Evolutionary conservation across 225 moss, liverwort and hornwort species (phyloP), one percentile per base, ranked within the genome.

Genomic region (Thuidium tamariscinum): DNA sequence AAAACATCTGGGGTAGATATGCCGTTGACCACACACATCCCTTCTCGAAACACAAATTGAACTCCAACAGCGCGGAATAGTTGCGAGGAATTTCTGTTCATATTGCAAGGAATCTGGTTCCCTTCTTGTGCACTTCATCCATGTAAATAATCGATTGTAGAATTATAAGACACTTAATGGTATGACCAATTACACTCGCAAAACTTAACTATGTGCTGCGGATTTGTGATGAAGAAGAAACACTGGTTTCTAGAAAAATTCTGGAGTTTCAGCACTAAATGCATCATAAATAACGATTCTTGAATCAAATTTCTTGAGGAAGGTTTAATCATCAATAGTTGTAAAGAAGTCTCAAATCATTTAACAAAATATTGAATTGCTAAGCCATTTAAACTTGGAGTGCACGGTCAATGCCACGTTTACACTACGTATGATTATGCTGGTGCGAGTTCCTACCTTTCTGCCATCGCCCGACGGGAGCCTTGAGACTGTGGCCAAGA

Each of bases 391-490:
- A 15, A 46, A 23, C n/a, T 60, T 23, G 17, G 25, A 73, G 60
- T 17, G n/a, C 16, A 48, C 14, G 13, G 29, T 62, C 37, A 62
- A 36, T 62, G 49, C 6, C 62, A 27, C 16, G 8, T 36, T 74
- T 26, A 62, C 62, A 46, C 13, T 13, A 60, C 26, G 16, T 32
- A 19, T 14, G 19, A 74, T 68, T 70, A 66, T 26, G 64, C 76
- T 34, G 34, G 13, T 84, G 51, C 39, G 21, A 64, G 11, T 34
- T 63, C 91, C 54, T 71, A 93, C 97, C 98, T 94, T 95, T 98
- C 87, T 99, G 98, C 98, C 98, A 99, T 95, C 97, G 91, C 34
- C 98, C 98, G 23, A 99, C 97, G 13, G 97, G 98, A 83, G 98
- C 98, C 90, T 95, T 99, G 72, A 99, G 88, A 72, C 97, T 98